These are phyloP conservation scores for Alopecurus myosuroides DNA, from an alignment of 176 grass and related monocot species.

Conservation along the genomic window DNA sequence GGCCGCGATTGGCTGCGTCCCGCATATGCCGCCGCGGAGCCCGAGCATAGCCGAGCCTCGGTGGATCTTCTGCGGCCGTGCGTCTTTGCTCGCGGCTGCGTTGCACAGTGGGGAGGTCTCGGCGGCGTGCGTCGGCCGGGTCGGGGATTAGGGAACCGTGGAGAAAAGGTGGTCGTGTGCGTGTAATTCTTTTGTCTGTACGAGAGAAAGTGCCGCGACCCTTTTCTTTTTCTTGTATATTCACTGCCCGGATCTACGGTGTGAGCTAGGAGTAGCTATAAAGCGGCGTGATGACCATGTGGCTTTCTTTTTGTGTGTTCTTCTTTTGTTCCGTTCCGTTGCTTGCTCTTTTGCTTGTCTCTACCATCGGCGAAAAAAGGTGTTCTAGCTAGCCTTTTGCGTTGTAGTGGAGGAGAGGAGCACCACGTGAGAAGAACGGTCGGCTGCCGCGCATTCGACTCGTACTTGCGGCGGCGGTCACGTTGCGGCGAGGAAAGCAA, in stretches of 20 bases:
- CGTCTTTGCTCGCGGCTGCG: not conserved
- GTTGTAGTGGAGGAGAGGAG: not conserved
- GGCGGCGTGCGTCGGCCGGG: slow-evolving; percentile 4
- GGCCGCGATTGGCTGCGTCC: not conserved
- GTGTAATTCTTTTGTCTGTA: slow-evolving; percentile 45
- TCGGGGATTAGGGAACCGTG: slow-evolving; percentile 34
- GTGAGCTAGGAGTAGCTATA: not conserved
- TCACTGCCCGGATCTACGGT: not conserved
- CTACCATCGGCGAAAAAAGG: too few relatives aligned
- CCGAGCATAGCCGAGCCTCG: not conserved
- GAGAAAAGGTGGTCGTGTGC: not conserved
- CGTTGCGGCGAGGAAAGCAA: not conserved
- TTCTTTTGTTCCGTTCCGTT: not conserved
- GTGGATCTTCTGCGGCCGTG: slow-evolving; percentile 24
- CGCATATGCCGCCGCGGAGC: not conserved
- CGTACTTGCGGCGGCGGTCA: not conserved
- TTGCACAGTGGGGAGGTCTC: not conserved
- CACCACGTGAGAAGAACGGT: not conserved
- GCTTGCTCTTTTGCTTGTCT: not conserved
- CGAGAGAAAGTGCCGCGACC: slow-evolving; percentile 1
- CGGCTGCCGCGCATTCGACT: slow-evolving; percentile 24
- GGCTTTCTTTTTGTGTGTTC: not conserved
- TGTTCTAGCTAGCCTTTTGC: not conserved
- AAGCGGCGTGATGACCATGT: not conserved
- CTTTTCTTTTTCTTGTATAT: not conserved